Conservation (phyloP, 371 early-diverging fungal species). For the Mortierella sp. region DNA sequence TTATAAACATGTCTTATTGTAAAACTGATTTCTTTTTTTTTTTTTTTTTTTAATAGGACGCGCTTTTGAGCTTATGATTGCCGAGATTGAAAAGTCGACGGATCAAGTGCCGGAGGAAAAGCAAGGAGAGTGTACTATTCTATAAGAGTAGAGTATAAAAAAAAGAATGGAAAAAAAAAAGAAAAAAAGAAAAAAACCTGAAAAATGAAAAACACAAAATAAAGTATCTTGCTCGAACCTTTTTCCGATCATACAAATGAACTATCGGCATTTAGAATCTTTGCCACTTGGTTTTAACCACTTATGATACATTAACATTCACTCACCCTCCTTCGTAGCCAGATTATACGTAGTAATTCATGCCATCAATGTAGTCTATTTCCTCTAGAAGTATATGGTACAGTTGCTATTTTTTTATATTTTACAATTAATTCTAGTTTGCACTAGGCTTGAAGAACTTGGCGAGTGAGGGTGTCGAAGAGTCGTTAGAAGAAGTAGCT, state of each 20-base stretch:
- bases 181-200: background rate
- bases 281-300: too few relatives aligned
- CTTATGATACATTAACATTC: too few relatives aligned
- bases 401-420: background rate
- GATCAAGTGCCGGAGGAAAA: constrained; percentile 70
- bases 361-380: too few relatives aligned
- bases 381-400: too few relatives aligned
- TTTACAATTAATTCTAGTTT: background rate
- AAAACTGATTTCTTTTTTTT: background rate
- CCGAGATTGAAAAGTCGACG: constrained; percentile 76
- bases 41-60: constrained; percentile 58
- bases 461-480: constrained; percentile 9
- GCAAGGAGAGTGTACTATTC: constrained; percentile 65
- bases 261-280: too few relatives aligned
- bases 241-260: background rate
- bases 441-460: constrained; percentile 42
- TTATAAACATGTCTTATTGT: background rate
- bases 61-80: constrained; percentile 77
- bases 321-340: too few relatives aligned
- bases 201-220: background rate
- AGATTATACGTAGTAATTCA: too few relatives aligned
- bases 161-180: too few relatives aligned
- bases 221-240: background rate
- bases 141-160: constrained; percentile 32
- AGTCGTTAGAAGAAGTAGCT: background rate